phyloP scores from a whole-genome alignment of 768 basidiomycete species.

The Sarcodon sp. region DNA sequence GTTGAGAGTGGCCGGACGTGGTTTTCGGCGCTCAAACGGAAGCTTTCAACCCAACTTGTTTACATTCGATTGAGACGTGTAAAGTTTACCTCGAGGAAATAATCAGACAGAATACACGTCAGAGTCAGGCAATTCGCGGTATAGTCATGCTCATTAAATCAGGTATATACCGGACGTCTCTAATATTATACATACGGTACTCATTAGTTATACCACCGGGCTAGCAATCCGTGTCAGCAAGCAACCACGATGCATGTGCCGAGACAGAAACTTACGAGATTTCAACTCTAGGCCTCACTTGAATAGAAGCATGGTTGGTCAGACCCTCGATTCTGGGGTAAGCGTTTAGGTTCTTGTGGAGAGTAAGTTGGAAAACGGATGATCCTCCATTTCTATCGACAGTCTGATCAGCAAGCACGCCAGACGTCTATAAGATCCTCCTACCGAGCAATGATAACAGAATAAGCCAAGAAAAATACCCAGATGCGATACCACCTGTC shows the following conservation, averaged over 20 bases:
- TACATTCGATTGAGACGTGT: too few species aligned
- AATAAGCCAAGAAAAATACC: slow-evolving; percentile 94
- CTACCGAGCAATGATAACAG: slow-evolving; percentile 69
- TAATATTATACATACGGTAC: too few species aligned
- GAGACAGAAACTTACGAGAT: slow-evolving; percentile 26
- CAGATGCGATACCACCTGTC: slow-evolving; percentile 90
- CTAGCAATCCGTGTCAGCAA: too few species aligned
- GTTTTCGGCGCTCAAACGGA: too few species aligned
- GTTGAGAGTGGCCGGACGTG: too few species aligned
- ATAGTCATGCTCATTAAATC: too few species aligned
- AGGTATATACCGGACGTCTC: too few species aligned
- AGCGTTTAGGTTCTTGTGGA: slow-evolving; percentile 97
- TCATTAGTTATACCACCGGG: too few species aligned
- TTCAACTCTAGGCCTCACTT: slow-evolving; percentile 43
- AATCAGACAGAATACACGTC: too few species aligned
- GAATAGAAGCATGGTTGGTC: slow-evolving; percentile 68
- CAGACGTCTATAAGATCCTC: slow-evolving; percentile 8
- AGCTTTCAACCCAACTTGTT: too few species aligned
- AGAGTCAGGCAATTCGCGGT: too few species aligned
- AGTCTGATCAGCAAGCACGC: slow-evolving; percentile 2
- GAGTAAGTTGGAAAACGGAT: slow-evolving; percentile 92
- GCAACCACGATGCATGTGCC: neutral
- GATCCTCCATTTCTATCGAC: slow-evolving; percentile 65
- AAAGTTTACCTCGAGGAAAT: too few species aligned
- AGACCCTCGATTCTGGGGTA: slow-evolving; percentile 88